Evolutionary conservation across 2,329 filamentous ascomycete genomes (phyloP), one percentile per base, ranked within the genome.

Genomic region (Shiraia sp.): DNA sequence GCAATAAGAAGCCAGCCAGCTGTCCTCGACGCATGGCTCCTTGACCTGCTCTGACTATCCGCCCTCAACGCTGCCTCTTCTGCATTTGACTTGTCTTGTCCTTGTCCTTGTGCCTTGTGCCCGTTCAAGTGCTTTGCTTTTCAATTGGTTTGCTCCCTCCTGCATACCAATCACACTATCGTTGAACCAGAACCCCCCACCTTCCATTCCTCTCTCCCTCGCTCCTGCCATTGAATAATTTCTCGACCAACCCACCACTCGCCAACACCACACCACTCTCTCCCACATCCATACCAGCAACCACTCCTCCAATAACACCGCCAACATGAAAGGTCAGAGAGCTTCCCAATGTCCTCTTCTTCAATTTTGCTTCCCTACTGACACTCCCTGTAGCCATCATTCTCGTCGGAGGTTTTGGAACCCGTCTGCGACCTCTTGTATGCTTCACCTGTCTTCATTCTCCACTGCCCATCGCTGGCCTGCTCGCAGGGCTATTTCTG

Each of bases 361-460:
- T 32, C 27, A 29, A 31, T 22, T 4, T 22, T 22, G 19, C 8
- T 22, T 35, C 12, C 40, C 41, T 24, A 28, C 41, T 49, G 33
- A 63, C 51, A 40, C 12, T 3, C 19, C 12, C 10, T 43, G 17
- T 43, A 96, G 90, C 91, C 77, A 87, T 96, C 71, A 96, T 96
- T 86, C 91, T 97, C 71, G 93, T 97, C 75, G 93, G 93, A 78
- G 93, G 92, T 74, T 99, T 96, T 75, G 92, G 92, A 77, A 99
- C 92, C 74, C 91, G 92, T 75, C 87, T 99, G 67, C 88, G 92
- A 71, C 92, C 92, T 79, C 83, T 97, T 69, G 90, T 95, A 86
- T 70, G 64, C 19, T 22, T 22, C 19, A 22, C 19, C 19, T 22
- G 19, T 22, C 8, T 22, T 22, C 32, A 36, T 42, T 34, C n/a